Conservation (phyloP, 306 rosid species). For the Cucumis cinereus region DNA sequence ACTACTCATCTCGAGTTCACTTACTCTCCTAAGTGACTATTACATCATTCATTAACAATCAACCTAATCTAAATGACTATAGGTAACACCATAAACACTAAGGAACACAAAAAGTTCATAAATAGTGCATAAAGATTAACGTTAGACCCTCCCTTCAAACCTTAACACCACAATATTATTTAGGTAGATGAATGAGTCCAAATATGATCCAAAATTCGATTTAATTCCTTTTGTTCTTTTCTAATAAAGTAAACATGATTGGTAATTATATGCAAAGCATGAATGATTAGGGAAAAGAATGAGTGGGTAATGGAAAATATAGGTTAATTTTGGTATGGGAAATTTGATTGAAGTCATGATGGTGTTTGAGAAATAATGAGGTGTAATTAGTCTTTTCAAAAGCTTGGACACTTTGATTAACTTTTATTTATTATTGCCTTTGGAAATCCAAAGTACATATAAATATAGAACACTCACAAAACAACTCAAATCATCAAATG, state of each 20-base stretch:
- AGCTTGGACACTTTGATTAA: background rate
- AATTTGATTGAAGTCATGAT: background rate
- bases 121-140: too few relatives aligned
- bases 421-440: background rate
- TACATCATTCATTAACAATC: too few relatives aligned
- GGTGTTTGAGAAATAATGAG: background rate
- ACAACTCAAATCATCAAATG: background rate
- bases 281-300: background rate
- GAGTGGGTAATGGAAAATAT: background rate
- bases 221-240: background rate
- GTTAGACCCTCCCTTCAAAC: too few relatives aligned
- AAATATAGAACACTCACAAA: background rate
- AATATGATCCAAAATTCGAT: too few relatives aligned
- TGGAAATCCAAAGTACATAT: background rate
- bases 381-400: background rate
- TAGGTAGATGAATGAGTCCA: too few relatives aligned
- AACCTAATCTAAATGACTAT: too few relatives aligned
- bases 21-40: too few relatives aligned
- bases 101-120: too few relatives aligned
- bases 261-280: background rate
- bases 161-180: too few relatives aligned
- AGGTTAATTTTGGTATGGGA: background rate
- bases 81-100: too few relatives aligned
- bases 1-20: too few relatives aligned
- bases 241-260: background rate